Conservation (phyloP, 208 protist species). For the Trypanosoma mega region DNA sequence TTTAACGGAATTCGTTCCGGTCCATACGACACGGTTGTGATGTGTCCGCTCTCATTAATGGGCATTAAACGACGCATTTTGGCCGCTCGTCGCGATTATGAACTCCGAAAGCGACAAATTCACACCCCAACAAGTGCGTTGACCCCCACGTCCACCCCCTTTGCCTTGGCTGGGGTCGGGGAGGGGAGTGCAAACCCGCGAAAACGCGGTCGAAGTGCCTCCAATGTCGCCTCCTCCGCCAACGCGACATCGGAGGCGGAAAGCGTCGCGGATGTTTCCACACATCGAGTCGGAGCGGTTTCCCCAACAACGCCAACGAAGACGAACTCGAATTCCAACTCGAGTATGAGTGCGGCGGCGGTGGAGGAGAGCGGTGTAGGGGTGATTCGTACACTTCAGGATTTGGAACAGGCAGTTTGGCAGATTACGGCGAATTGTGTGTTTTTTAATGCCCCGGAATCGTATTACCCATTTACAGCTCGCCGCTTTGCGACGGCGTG, state of each 20-base stretch:
- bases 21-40: slow-evolving; percentile 59
- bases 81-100: slow-evolving; percentile 55
- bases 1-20: slow-evolving; percentile 71
- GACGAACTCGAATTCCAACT: slow-evolving; percentile 12
- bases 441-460: slow-evolving; percentile 82
- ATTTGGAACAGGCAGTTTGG: slow-evolving; percentile 76
- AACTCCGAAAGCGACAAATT: slow-evolving; percentile 23
- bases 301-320: neutral
- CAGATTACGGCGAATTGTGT: slow-evolving; percentile 82
- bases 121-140: neutral
- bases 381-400: slow-evolving; percentile 41
- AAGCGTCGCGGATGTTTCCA: slow-evolving; percentile 1
- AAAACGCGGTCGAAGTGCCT: slow-evolving; percentile 8
- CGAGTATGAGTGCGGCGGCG: too few species aligned
- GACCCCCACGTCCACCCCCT: neutral
- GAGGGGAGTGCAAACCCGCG: slow-evolving; percentile 11
- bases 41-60: slow-evolving; percentile 48
- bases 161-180: too few species aligned
- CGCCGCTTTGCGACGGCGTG: slow-evolving; percentile 57
- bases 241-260: neutral
- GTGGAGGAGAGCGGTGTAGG: too few species aligned
- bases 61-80: slow-evolving; percentile 54
- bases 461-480: slow-evolving; percentile 65
- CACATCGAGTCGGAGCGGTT: neutral
- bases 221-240: too few species aligned